Evolutionary conservation across 768 basidiomycete species (phyloP).

Genomic region (Boletus coccyginus): DNA sequence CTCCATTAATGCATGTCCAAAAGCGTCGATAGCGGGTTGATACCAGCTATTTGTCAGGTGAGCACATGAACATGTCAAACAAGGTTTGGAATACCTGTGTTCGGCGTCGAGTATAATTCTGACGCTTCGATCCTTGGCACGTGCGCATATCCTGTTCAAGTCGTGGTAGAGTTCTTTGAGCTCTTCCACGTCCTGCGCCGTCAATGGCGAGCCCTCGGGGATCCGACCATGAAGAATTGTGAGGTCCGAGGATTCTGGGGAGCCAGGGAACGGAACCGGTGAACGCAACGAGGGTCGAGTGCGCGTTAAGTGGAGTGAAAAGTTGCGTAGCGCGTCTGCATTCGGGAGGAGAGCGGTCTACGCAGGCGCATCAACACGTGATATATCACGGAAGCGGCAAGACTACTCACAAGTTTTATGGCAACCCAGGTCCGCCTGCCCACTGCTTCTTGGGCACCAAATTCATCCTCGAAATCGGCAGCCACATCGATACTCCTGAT

Average conservation of each 20-base stretch:
- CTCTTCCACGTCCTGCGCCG: slow-evolving; percentile 53
- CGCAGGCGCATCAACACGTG: not conserved
- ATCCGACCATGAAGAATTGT: slow-evolving; percentile 39
- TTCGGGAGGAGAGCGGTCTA: slow-evolving; percentile 72
- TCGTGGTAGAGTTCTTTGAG: slow-evolving; percentile 62
- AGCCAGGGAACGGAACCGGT: slow-evolving; percentile 66
- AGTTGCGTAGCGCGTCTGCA: slow-evolving; percentile 53
- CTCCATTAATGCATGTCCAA: slow-evolving; percentile 69
- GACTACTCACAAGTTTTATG: slow-evolving; percentile 65
- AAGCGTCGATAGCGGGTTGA: slow-evolving; percentile 79
- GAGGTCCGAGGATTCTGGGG: slow-evolving; percentile 57
- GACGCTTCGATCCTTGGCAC: slow-evolving; percentile 60
- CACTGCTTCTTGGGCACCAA: slow-evolving; percentile 18
- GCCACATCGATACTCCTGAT: slow-evolving; percentile 73
- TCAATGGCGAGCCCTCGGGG: slow-evolving; percentile 34
- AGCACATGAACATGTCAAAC: not conserved
- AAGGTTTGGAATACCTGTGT: slow-evolving; percentile 46
- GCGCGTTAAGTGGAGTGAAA: slow-evolving; percentile 57
- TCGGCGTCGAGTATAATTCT: slow-evolving; percentile 84
- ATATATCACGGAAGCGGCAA: not conserved
- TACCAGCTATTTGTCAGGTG: slow-evolving; percentile 45
- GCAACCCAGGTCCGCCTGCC: slow-evolving; percentile 79
- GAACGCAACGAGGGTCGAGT: slow-evolving; percentile 35
- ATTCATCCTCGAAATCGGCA: slow-evolving; percentile 72
- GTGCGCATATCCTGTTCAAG: slow-evolving; percentile 60